Evolutionary conservation across 2,329 filamentous ascomycete genomes (phyloP), one percentile per base, ranked within the genome.

Genomic region (Alternaria incomplexa): DNA sequence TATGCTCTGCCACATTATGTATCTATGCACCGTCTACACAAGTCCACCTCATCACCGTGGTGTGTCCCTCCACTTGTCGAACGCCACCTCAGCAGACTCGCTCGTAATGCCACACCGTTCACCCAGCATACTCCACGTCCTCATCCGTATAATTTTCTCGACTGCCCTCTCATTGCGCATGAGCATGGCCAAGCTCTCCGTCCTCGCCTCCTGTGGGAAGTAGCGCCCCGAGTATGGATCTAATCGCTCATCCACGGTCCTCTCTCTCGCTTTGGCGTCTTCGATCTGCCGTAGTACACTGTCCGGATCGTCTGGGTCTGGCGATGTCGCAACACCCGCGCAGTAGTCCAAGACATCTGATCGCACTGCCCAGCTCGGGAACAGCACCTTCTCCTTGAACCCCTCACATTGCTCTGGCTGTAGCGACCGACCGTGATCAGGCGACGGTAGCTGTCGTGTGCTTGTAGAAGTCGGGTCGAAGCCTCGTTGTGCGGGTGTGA

Each of bases 201-300:
- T 96, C 67, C 93, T 86, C 13, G 92, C 86, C 81, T 98, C 93
- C 55, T 85, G 83, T 0, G 92, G 89, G 71, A 95, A 95, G 78
- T 93, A 97, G 23, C 95, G 85, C 7, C 85, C 91, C 10, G 91
- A 94, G 77, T 99, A 99, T 2, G 96, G 96, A 82, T 99, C 96
- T 62, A 97, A 79, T 59, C 96, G 85, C 81, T 98, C 96, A 77
- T 98, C 88, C 5, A 98, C 89, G 0, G 95, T 85, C 56, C 89
- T 85, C 73, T 95, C 90, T 51, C 90, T 85, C 66, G 91, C 89
- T 71, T 84, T 88, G 61, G 89, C 87, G 56, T 88, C 88, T 80
- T 97, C 91, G 0, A 89, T 84, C 72, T 93, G 86, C 58, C 92
- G 84, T 17, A 91, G 73, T 1, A 91, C 83, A 25, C 89, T 85